Percentiles rank a stretch among this genome's conserved stretches.
These are phyloP conservation scores for Limnanthes douglasii DNA, from an alignment of 345 rosid species.

Conservation along the genomic window DNA sequence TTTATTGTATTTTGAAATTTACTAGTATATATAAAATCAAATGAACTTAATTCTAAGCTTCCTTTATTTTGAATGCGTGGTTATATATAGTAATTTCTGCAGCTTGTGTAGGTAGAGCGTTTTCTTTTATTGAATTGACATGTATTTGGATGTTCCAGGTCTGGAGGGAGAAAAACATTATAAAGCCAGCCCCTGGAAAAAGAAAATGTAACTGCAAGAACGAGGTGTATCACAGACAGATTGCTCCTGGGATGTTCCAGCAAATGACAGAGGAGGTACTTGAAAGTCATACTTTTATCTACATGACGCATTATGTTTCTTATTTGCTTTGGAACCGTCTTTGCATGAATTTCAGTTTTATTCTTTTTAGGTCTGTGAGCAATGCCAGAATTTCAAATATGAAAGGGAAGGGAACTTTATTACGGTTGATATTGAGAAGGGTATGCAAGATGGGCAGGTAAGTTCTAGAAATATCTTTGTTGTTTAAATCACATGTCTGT, in stretches of 20 bases:
- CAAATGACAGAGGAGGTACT: constrained; percentile 96
- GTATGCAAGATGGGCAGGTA: constrained; percentile 99
- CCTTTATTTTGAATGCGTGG: not conserved
- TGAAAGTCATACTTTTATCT: not conserved
- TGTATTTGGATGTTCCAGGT: constrained; percentile 31
- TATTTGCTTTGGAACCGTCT: not conserved
- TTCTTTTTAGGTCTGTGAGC: constrained; percentile 73
- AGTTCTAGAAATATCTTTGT: constrained; percentile 9
- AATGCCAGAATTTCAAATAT: constrained; percentile 89
- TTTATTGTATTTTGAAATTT: too few relatives aligned
- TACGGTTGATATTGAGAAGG: constrained; percentile 98
- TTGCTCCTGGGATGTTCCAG: constrained; percentile 99
- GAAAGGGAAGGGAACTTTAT: constrained; percentile 75
- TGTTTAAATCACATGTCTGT: not conserved
- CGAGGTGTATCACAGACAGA: constrained; percentile 94
- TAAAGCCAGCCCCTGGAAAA: constrained; percentile 95
- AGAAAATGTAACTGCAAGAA: constrained; percentile 93
- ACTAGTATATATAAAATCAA: too few relatives aligned
- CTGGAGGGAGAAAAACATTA: constrained; percentile 93
- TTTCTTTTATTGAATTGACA: too few relatives aligned
- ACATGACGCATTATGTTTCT: not conserved
- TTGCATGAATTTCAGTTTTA: not conserved
- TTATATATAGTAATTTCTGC: not conserved
- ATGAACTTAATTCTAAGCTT: constrained; percentile 3
- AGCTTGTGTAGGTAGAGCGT: constrained; percentile 2